Conservation (phyloP, 2,329 filamentous ascomycete genomes). For the Xylaria multiplex region DNA sequence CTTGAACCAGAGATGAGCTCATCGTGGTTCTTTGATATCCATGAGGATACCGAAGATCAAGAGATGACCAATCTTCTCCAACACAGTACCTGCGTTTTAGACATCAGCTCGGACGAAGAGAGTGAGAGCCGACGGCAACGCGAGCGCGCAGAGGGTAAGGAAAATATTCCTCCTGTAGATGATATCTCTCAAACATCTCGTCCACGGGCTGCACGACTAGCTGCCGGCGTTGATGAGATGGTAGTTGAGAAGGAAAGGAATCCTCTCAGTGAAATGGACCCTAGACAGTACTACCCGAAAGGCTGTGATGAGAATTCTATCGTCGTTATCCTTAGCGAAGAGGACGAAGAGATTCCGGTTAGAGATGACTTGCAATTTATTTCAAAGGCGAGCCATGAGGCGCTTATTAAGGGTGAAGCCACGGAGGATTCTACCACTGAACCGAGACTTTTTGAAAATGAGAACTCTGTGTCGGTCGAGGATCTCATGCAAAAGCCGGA, state of each 20-base stretch:
- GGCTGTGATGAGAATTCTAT: slow-evolving; percentile 72
- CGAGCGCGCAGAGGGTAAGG: slow-evolving; percentile 75
- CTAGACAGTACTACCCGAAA: slow-evolving; percentile 73
- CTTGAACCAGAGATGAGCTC: slow-evolving; percentile 64
- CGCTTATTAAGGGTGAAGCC: slow-evolving; percentile 30
- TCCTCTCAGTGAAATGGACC: slow-evolving; percentile 74
- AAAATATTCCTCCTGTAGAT: slow-evolving; percentile 84
- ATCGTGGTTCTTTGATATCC: slow-evolving; percentile 91
- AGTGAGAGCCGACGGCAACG: slow-evolving; percentile 63
- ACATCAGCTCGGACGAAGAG: slow-evolving; percentile 91
- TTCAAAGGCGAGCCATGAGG: slow-evolving; percentile 43
- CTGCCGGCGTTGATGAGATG: slow-evolving; percentile 60
- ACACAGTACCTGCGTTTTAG: slow-evolving; percentile 85
- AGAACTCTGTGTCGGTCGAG: slow-evolving; percentile 47
- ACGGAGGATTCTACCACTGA: background rate
- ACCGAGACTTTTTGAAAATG: slow-evolving; percentile 24
- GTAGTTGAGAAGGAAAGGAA: slow-evolving; percentile 71
- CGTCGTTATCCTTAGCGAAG: slow-evolving; percentile 70
- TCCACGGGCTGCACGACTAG: slow-evolving; percentile 49
- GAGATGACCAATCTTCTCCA: slow-evolving; percentile 93
- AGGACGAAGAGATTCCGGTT: slow-evolving; percentile 54
- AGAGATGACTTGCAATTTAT: slow-evolving; percentile 42
- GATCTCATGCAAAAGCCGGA: slow-evolving; percentile 53
- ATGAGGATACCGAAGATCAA: slow-evolving; percentile 90
- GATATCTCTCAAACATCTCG: slow-evolving; percentile 69